Evolutionary conservation across 345 rosid species (phyloP), one percentile per base, ranked within the genome.

Genomic region (Clarkia xantiana): DNA sequence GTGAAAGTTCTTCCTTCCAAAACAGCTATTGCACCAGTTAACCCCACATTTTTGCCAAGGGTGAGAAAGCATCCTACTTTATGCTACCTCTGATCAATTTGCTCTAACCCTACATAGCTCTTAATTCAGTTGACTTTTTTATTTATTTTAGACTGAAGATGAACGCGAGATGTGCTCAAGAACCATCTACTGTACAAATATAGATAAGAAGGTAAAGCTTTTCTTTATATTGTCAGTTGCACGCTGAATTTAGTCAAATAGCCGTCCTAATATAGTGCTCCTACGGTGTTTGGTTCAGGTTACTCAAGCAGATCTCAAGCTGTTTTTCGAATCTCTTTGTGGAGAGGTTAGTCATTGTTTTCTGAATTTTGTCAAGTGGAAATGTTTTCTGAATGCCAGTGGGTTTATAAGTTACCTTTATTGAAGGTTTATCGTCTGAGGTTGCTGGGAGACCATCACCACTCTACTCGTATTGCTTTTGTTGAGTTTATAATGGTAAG

Each of bases 11-110:
- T 84, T 66, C 97, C 97, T 25, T 88, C 95, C 2, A 88, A 84
- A 71, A 84, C 97, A 14, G 97, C 97, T 56, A 88, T 88, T 56
- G 97, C 97, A 42, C 97, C 95, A 11, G 97, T 84, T 60, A 88
- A 88, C 63, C 97, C 95, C 6, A 84, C 93, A 7, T 78, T 84
- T 72, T 75, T 88, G 76, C 95, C 97, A 2, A 78, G 93, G 84
- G 97, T 88, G 55, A 71, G 77, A 53, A 63, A 20, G 14, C 10
- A 53, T 10, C 36, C 36, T 29, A 29, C 36, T 29, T 29, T 29
- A 29, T 29, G 36, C 36, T 29, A 29, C 8, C 47, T 51, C 20
- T 42, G 41, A 34, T 17, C 23, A 42, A 42, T 3, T 14, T 29
- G 3, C 56, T 11, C 19, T 18, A 39, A 36, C 13, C 20, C 38